Evolutionary conservation across 768 basidiomycete species (phyloP).

Genomic region (Neoboletus magnificus): DNA sequence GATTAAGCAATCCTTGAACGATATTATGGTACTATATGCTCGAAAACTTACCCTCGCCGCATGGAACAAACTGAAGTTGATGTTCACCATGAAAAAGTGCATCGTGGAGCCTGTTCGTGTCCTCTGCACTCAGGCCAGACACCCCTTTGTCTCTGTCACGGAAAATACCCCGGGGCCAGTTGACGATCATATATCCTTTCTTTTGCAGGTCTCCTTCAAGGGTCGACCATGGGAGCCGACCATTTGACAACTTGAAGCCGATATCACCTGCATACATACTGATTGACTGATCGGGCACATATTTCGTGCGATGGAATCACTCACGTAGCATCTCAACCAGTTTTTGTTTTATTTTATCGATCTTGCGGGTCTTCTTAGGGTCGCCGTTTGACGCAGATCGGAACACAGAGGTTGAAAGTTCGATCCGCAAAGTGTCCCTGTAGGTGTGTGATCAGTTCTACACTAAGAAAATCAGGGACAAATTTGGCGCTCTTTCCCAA

Average conservation of each 20-base stretch:
- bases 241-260: neutral
- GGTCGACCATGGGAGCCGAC: conserved; percentile 12
- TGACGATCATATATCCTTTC: conserved; percentile 2
- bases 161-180: conserved; percentile 5
- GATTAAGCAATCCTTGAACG: neutral
- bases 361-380: too few species aligned
- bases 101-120: conserved; percentile 1
- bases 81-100: conserved; percentile 1
- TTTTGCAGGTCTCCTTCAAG: conserved; percentile 1
- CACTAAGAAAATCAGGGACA: too few species aligned
- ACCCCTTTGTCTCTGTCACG: conserved; percentile 5
- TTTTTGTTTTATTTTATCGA: too few species aligned
- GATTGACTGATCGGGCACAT: too few species aligned
- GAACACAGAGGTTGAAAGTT: too few species aligned
- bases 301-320: neutral
- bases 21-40: neutral
- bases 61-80: neutral
- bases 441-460: too few species aligned
- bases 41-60: neutral
- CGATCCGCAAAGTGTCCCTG: too few species aligned
- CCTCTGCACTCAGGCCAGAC: conserved; percentile 3
- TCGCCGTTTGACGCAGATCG: too few species aligned
- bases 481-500: too few species aligned
- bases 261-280: neutral
- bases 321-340: neutral